Evolutionary conservation across 371 early-diverging fungal species (phyloP).

Genomic region (Actinomucor elegans): DNA sequence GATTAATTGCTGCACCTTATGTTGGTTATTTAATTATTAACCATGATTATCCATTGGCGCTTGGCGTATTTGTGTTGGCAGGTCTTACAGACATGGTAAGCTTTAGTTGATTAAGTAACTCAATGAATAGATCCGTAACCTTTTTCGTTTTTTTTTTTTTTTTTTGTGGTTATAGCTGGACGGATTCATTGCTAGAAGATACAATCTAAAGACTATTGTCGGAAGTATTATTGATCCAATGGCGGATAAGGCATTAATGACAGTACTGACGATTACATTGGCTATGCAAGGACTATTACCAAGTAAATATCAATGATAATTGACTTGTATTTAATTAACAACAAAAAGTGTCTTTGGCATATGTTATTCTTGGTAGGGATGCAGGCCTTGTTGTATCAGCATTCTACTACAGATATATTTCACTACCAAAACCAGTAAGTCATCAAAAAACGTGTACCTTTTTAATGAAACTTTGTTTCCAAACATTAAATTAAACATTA

Average conservation of each 20-base stretch:
- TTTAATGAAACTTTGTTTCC: constrained; percentile 2
- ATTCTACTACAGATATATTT: constrained; percentile 83
- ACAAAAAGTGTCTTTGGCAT: constrained; percentile 70
- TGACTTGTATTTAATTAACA: not conserved
- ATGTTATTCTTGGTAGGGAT: constrained; percentile 85
- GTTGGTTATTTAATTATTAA: constrained; percentile 86
- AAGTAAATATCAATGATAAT: constrained; percentile 55
- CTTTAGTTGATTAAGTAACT: too few species aligned
- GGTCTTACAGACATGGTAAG: constrained; percentile 82
- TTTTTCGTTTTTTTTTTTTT: not conserved
- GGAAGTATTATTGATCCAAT: constrained; percentile 93
- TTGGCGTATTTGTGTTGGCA: constrained; percentile 72
- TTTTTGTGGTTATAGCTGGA: constrained; percentile 57
- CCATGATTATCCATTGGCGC: constrained; percentile 67
- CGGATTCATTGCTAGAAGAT: constrained; percentile 89
- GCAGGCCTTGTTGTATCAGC: constrained; percentile 74
- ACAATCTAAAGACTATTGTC: constrained; percentile 79
- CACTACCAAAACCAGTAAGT: constrained; percentile 81
- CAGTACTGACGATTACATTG: constrained; percentile 80
- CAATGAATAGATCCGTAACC: constrained; percentile 7
- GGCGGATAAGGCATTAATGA: constrained; percentile 95
- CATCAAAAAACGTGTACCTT: constrained; percentile 6
- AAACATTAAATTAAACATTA: constrained; percentile 6
- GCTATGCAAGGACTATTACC: constrained; percentile 76
- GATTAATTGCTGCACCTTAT: constrained; percentile 76